Evolutionary conservation across 495 filamentous ascomycete genomes (phyloP), one percentile per base, ranked within the genome.

Genomic region (Hyaloscypha bicolor): DNA sequence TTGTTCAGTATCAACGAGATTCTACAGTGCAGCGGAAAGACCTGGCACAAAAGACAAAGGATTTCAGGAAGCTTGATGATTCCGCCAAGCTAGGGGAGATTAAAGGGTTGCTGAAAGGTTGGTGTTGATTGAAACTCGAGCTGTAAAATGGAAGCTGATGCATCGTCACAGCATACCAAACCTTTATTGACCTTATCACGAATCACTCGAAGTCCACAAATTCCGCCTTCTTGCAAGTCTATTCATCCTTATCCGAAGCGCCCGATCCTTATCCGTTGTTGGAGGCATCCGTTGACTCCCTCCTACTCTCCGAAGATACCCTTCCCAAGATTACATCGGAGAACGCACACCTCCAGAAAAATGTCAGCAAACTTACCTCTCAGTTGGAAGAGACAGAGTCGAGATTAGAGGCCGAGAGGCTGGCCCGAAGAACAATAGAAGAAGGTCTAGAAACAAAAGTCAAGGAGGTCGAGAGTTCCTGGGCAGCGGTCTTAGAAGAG

Each of bases 1-100:
- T 99, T 57, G 92, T 98, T 52, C 81, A 90, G 51, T 90, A 93
- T 73, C 95, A 99, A 74, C 87, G 93, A 69, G 96, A 97, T 77
- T 88, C 93, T 22, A 88, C 97, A 11, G 88, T 97, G 16, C 94
- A 97, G 75, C 87, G 95, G 56, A 99, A 99, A 74, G 95, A 99
- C 62, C 84, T 99, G 21, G 95, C 95, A 19, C 94, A 97, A 77
- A 98, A 97, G 81, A 99, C 95, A 3, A 99, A 98, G 75, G 95
- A 98, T 76, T 99, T 97, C 72, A 82, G 93, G 69, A 99, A 97
- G 76, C 85, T 97, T 3, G 95, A 98, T 63, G 96, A 99, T 81
- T 83, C 91, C 12, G 87, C 86, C 45, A 98, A 97, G 77, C 82
- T 97, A 22, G 80, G 80, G 1, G 96, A 99, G 73, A 88, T 93